Evolutionary conservation across 1,139 yeast species (phyloP).

Genomic region (Pichia sp.): DNA sequence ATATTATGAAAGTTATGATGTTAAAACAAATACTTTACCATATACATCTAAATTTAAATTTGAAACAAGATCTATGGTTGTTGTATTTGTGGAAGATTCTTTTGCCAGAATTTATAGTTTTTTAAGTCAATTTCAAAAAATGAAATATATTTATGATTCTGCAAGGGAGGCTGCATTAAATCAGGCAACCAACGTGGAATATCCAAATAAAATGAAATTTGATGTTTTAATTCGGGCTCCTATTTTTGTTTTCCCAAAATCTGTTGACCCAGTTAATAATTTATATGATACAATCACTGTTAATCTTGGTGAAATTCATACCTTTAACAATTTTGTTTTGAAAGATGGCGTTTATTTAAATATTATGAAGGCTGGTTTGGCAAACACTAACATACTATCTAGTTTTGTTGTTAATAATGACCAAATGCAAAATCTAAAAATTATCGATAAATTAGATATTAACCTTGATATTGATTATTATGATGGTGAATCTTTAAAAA

Average conservation of each 20-base stretch:
- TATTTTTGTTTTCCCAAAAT: slow-evolving; percentile 67
- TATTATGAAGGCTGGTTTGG: slow-evolving; percentile 57
- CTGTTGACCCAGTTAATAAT: slow-evolving; percentile 38
- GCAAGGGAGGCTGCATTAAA: slow-evolving; percentile 83
- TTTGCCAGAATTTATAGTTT: slow-evolving; percentile 61
- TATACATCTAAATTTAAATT: slow-evolving; percentile 59
- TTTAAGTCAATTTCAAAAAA: slow-evolving; percentile 67
- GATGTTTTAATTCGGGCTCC: slow-evolving; percentile 77
- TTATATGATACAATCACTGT: slow-evolving; percentile 59
- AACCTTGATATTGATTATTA: slow-evolving; percentile 54
- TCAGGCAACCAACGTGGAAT: slow-evolving; percentile 61
- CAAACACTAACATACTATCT: slow-evolving; percentile 64
- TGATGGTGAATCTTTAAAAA: slow-evolving; percentile 30
- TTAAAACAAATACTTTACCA: slow-evolving; percentile 40
- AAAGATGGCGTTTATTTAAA: slow-evolving; percentile 34
- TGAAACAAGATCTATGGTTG: slow-evolving; percentile 65
- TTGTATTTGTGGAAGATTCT: slow-evolving; percentile 80
- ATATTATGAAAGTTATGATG: slow-evolving; percentile 74
- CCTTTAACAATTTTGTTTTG: slow-evolving; percentile 52
- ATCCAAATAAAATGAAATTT: slow-evolving; percentile 59
- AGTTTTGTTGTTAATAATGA: slow-evolving; percentile 44
- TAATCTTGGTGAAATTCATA: slow-evolving; percentile 77
- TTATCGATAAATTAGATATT: slow-evolving; percentile 67
- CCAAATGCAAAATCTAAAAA: slow-evolving; percentile 48
- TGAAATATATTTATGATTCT: slow-evolving; percentile 82